Evolutionary conservation across 805 yeast species (phyloP), one percentile per base, ranked within the genome.

Genomic region (Soucietia sequanensis): DNA sequence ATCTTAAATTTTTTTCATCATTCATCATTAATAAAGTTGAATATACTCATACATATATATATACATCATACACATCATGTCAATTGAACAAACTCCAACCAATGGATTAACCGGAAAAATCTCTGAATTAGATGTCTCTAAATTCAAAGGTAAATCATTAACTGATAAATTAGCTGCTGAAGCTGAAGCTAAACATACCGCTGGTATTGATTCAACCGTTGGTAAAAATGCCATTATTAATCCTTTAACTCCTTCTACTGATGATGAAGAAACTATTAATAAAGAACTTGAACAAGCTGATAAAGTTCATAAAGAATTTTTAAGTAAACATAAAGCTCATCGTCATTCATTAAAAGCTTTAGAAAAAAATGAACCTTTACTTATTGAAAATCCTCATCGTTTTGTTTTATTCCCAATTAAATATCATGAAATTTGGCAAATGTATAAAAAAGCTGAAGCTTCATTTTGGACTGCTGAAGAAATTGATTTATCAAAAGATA

Each of bases 381-480:
- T 91, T 54, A 56, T 61, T 34, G 96, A 88, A 66, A 93, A 91
- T 78, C 79, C 78, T 50, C 78, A 79, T 56, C 81, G 99, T 60
- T 89, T 87, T 55, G 97, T 93, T 34, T 70, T 91, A 41, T 90
- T 90, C 80, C 99, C 99, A 48, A 88, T 91, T 69, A 84, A 86
- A 68, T 93, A 89, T 72, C 91, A 90, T 60, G 98, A 91, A 70
- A 86, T 91, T 62, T 91, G 98, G 98, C 96, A 91, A 66, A 90
- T 95, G 75, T 91, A 91, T 70, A 91, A 91, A 75, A 88, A 91
- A 70, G 97, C 98, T 33, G 99, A 93, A 75, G 99, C 99, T 11
- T 91, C 98, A 5, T 91, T 91, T 77, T 91, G 99, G 99, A 93
- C 98, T 26, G 97, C 98, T 31, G 99, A 91, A 72, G 99, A 93